Evolutionary conservation across 257 asterid species (phyloP).

Genomic region (Avicennia marina): DNA sequence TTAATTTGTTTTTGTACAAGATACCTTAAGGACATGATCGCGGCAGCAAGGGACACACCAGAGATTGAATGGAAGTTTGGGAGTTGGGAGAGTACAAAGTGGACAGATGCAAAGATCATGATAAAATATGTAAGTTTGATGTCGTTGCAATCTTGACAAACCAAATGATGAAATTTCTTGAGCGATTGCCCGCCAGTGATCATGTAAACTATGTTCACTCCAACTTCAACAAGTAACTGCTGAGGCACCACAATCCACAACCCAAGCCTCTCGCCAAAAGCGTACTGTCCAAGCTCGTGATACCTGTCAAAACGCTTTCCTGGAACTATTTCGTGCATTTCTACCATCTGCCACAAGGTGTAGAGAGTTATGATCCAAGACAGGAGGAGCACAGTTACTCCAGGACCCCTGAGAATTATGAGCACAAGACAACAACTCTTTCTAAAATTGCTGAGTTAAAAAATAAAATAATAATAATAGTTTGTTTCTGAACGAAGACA

Average conservation of each 20-base stretch:
- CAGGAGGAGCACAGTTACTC: slow-evolving; percentile 25
- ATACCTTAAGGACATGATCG: slow-evolving; percentile 30
- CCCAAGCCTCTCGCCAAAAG: slow-evolving; percentile 49
- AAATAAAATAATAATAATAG: too few relatives aligned
- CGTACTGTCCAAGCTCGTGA: slow-evolving; percentile 54
- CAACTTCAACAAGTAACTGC: slow-evolving; percentile 36
- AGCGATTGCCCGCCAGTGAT: slow-evolving; percentile 48
- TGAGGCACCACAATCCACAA: slow-evolving; percentile 50
- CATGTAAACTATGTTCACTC: slow-evolving; percentile 48
- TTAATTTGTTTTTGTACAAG: not conserved
- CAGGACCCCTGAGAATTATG: slow-evolving; percentile 38
- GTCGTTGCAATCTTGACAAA: slow-evolving; percentile 20
- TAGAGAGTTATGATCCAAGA: slow-evolving; percentile 46
- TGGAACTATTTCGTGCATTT: slow-evolving; percentile 48
- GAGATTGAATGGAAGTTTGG: slow-evolving; percentile 36
- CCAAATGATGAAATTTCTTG: slow-evolving; percentile 27
- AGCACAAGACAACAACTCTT: not conserved
- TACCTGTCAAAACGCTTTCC: slow-evolving; percentile 53
- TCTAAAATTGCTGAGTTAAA: not conserved
- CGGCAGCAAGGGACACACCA: slow-evolving; percentile 36
- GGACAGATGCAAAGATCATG: slow-evolving; percentile 37
- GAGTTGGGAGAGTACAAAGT: slow-evolving; percentile 36
- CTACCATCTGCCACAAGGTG: slow-evolving; percentile 54
- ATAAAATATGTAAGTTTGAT: slow-evolving; percentile 26
- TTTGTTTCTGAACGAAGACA: too few relatives aligned